Evolutionary conservation across 176 grass and related monocot genomes (phyloP), one percentile per base, ranked within the genome.

Genomic region (Canna indica): DNA sequence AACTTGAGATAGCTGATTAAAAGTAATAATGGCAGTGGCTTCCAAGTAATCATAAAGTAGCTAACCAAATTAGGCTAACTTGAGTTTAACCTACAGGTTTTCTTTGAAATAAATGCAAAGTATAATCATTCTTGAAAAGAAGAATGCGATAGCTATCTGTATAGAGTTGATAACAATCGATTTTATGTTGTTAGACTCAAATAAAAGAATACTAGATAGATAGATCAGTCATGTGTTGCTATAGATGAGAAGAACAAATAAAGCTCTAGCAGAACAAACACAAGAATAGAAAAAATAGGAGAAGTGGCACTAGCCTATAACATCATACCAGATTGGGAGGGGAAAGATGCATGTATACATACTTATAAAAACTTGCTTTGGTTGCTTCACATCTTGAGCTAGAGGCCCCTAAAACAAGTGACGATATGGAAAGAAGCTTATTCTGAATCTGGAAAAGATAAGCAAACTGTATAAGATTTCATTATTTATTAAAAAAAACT

Each of bases 301-400:
- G 47, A 15, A 54, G 48, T 11, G 12, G 13, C n/a, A n/a, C n/a
- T 24, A 15, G 4, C 24, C 4, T 13, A 32, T 28, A 28, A 30
- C 31, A 31, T 30, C 4, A 28, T 14, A 61, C 8, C 12, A 28
- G 26, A 24, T 14, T 13, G 28, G 28, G 1, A 31, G 25, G 25
- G 14, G 59, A 15, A 47, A 54, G 56, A 77, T 68, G 26, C n/a
- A 75, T 34, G 20, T 84, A 62, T 61, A 42, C 93, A 72, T 89
- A 92, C 88, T 73, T 50, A 70, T 78, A 79, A 71, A 74, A 78
- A 54, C 84, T 91, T 54, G 86, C 53, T 35, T 76, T 26, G 72
- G 85, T 84, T 80, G 84, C 88, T 79, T 82, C 60, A 71, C 81
- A 83, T 78, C 48, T 85, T 66, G 45, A 44, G 67, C 77, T 64